Evolutionary conservation across 208 protist genomes (phyloP), one percentile per base, ranked within the genome.

Genomic region (Leishmania lainsoni): DNA sequence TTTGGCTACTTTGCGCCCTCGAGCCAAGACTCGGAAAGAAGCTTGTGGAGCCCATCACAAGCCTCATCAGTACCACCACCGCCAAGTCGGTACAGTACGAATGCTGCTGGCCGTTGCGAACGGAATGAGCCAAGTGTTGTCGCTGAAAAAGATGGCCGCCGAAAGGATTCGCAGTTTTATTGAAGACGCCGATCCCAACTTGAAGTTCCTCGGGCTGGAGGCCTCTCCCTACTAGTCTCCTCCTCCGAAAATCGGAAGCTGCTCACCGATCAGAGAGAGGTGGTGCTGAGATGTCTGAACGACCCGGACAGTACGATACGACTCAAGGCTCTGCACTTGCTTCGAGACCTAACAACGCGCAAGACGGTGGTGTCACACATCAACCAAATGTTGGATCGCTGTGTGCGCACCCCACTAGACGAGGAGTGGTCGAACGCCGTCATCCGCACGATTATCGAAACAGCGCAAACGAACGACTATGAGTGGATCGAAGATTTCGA

Each of bases 181-280:
- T n/a, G 97, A 99, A 78, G 97, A 99, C 86, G 66, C 76, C 8
- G 99, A 99, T 86, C 98, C 99, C 65, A 99, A 99, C 83, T 86
- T 99, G n/a, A 99, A 99, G 85, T 99, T 99, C 84, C 90, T 99
- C 35, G 99, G 99, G 51, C 88, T 99, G 16, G 85, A 99, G 42
- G 98, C 94, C 86, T 99, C 54, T 89, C 90, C 63, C 97, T 97
- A 29, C 90, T 99, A 49, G 96, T 98, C 76, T 12, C 58, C 22
- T 71, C 81, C 79, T 69, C 93, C 77, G 90, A 92, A 35, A 92
- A 99, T 83, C 96, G 98, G 32, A 98, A 99, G 82, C 89, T 98
- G 20, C 90, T 99, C 0, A 71, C 80, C 3, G 96, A 98, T 65
- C 94, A 99, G 76, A 90, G 95, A 3, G 95, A 98, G n/a, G 81